Evolutionary conservation across 768 basidiomycete genomes (phyloP), one percentile per base, ranked within the genome.

Genomic region (Rhodotorula toruloides): DNA sequence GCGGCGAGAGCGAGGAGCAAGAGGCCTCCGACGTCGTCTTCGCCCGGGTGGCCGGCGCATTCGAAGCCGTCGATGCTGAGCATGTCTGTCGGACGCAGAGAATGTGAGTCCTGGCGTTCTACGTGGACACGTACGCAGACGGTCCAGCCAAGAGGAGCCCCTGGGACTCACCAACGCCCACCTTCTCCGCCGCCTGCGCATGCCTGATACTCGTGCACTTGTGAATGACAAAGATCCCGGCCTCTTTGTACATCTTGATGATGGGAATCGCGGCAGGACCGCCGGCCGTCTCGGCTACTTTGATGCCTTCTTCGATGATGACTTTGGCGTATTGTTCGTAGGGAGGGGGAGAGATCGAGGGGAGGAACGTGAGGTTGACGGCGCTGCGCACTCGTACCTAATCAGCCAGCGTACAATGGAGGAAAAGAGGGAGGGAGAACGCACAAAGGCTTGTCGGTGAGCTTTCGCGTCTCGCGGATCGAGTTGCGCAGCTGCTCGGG

Each of bases 251-350:
- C 75, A 84, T 88, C 58, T 84, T 83, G 77, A 96, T 87, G 39
- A 63, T 74, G 3, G 74, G 72, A 4, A 47, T 69, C 0, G 72
- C 73, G 1, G 70, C 87, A 72, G 87, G 91, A 73, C 89, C 90
- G 11, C 91, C 93, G 4, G 92, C 92, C 0, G 92, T 96, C 80
- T 96, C 92, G 74, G 92, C 90, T 48, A 94, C 86, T 73, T 77
- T 81, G n/a, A 94, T 83, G 12, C 90, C 90, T 75, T 93, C 91
- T 87, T 13, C 82, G 90, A 42, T 72, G 63, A 54, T 27, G 72
- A 76, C 64, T 74, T 86, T 80, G 0, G 88, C 88, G 72, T 87
- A 91, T 19, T 87, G 90, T 58, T 83, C 85, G 75, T 97, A 94
- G 72, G 92, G 90, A 2, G 93, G 93, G 0, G 91, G 91, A 62